Base-by-base conservation (phyloP, 371 early-diverging fungal species). In the Syncephalis fuscata region DNA sequence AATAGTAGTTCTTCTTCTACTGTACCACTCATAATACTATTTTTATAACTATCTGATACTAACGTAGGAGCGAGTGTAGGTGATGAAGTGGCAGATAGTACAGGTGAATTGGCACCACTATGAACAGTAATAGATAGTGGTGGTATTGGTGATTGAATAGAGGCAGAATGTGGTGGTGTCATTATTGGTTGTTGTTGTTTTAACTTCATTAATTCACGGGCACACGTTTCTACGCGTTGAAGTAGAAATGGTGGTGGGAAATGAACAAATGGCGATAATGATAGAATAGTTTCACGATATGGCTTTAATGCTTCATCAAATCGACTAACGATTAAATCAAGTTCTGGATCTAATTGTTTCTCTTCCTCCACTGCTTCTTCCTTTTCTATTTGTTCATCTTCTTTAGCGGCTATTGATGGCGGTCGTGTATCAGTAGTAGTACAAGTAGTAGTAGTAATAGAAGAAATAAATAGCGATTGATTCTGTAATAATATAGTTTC, bases 171-270 rank as follows among this genome's bases (percentile, higher is more conserved):
- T 10, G 47, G 21, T 11, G 49, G 20, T 9, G 26, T 5, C 26
- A 41, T 17, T 19, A 17, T 25, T 23, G 42, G 16, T 19, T 43
- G 25, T n/a, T 36, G 11, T 5, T 8, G 32, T 20, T 50, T 44
- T 15, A 67, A 53, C 39, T 54, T 56, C 38, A 54, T 55, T 17
- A 64, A 39, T n/a, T 59, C 67, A 27, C 61, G 63, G 19, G 80
- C 85, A 5, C 74, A 77, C 22, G 78, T 70, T 25, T 71, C 68
- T 63, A 86, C 65, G 40, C 74, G 67, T 10, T 70, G 57, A 36
- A 93, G 62, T 10, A 86, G 64, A 54, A 82, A 87, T 3, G 94
- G 94, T 5, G 80, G 78, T 9, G 87, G 80, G 40, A 87, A 76
- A 14, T 61, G 60, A 23, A 90, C 85, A 51, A 76, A 69, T 1